These are phyloP conservation scores for Umbelopsis isabellina DNA, from an alignment of 192 early-diverging fungal genomes.

Conservation along the genomic window DNA sequence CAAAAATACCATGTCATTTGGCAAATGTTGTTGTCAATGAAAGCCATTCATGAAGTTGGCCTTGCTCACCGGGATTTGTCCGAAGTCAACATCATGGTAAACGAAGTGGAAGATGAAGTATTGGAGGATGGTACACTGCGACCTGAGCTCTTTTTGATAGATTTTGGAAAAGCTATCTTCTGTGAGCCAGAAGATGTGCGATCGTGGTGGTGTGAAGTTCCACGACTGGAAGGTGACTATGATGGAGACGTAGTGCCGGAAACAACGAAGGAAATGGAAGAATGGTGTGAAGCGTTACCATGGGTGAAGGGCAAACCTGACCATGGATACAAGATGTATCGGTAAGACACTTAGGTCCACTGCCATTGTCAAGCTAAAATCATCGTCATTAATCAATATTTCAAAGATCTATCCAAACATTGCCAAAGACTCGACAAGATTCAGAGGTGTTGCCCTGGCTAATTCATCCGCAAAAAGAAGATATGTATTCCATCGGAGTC, in stretches of 20 bases:
- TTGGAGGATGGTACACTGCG: slow-evolving; percentile 49
- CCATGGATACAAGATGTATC: slow-evolving; percentile 61
- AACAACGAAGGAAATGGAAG: slow-evolving; percentile 47
- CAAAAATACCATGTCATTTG: slow-evolving; percentile 57
- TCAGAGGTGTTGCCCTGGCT: slow-evolving; percentile 40
- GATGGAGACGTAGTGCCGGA: slow-evolving; percentile 45
- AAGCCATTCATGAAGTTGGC: slow-evolving; percentile 53
- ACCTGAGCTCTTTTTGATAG: slow-evolving; percentile 56
- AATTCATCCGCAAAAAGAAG: slow-evolving; percentile 56
- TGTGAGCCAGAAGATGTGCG: slow-evolving; percentile 47
- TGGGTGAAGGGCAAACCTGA: slow-evolving; percentile 56
- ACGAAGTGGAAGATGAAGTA: slow-evolving; percentile 41
- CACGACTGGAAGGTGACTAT: slow-evolving; percentile 32
- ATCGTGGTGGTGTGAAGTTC: slow-evolving; percentile 50
- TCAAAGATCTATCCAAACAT: slow-evolving; percentile 56
- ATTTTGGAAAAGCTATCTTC: slow-evolving; percentile 67
- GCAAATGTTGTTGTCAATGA: slow-evolving; percentile 57
- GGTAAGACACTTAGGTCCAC: slow-evolving; percentile 20
- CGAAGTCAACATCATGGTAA: slow-evolving; percentile 67
- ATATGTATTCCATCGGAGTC: slow-evolving; percentile 61
- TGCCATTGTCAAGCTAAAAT: background rate
- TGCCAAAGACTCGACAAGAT: slow-evolving; percentile 56
- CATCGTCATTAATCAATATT: slow-evolving; percentile 10
- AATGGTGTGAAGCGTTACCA: slow-evolving; percentile 43
- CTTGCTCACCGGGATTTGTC: slow-evolving; percentile 62